Percentiles rank a stretch among this genome's conserved stretches.
phyloP scores from a whole-genome alignment of 805 yeast genomes.

The Starmerella geochares region DNA sequence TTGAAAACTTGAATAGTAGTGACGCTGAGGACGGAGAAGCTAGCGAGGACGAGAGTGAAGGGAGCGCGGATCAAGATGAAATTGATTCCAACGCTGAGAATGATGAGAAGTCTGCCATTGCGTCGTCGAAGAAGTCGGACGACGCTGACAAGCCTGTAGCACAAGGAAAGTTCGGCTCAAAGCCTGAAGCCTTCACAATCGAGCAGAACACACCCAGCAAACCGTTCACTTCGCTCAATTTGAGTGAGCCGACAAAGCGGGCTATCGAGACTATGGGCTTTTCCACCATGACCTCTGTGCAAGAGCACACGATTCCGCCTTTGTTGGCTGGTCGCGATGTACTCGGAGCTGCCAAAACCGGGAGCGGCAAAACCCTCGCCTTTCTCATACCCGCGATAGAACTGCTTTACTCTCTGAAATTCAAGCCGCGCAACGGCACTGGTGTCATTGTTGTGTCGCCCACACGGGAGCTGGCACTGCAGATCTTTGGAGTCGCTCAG shows the following conservation, averaged over 20 bases:
- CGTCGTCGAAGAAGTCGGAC: slow-evolving; percentile 2
- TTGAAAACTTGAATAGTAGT: slow-evolving; percentile 5
- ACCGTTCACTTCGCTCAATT: slow-evolving; percentile 43
- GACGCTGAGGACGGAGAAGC: background rate
- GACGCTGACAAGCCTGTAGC: background rate
- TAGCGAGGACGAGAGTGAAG: slow-evolving; percentile 1
- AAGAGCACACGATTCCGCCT: slow-evolving; percentile 93
- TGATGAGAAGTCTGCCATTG: no score
- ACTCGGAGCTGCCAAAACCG: slow-evolving; percentile 98
- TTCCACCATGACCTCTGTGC: slow-evolving; percentile 84
- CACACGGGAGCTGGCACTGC: slow-evolving; percentile 94
- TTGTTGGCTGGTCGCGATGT: slow-evolving; percentile 94
- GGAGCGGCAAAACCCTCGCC: slow-evolving; percentile 96
- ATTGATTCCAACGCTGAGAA: no score
- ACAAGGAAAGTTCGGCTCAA: slow-evolving; percentile 3
- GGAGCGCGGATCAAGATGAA: background rate
- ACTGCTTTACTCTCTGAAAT: slow-evolving; percentile 74
- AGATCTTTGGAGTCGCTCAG: slow-evolving; percentile 94
- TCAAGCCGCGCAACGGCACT: slow-evolving; percentile 96
- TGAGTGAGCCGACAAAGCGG: slow-evolving; percentile 72
- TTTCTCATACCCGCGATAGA: slow-evolving; percentile 94
- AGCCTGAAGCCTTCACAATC: slow-evolving; percentile 25
- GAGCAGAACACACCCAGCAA: slow-evolving; percentile 22
- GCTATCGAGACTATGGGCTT: slow-evolving; percentile 87
- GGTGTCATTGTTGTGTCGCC: slow-evolving; percentile 95